A percentile compares a stretch with the other conserved stretches of the same genome.
Conservation (phyloP, 2,329 filamentous ascomycete genomes). For the Balansia obtecta region DNA sequence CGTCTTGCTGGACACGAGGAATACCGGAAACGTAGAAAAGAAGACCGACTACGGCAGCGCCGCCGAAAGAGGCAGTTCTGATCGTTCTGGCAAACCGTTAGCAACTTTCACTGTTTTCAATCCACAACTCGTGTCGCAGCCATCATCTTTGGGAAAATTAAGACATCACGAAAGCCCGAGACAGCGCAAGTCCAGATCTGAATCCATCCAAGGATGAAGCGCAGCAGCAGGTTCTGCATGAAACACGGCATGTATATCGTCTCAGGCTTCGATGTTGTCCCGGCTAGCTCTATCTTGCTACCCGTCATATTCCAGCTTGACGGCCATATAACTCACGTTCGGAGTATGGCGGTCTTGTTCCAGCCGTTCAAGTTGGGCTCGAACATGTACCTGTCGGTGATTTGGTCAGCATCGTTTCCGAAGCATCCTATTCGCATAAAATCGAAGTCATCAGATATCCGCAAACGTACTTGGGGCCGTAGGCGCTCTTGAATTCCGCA, state of each 20-base stretch:
- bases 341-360: conserved; percentile 28
- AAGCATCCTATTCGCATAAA: background rate
- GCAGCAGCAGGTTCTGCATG: background rate
- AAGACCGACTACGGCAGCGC: conserved; percentile 42
- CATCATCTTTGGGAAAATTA: background rate
- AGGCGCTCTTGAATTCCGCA: conserved; percentile 46
- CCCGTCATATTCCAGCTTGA: background rate
- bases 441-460: background rate
- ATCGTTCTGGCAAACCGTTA: conserved; percentile 5
- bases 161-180: background rate
- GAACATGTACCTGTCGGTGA: conserved; percentile 40
- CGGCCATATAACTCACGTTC: conserved; percentile 36
- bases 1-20: conserved; percentile 45
- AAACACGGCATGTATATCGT: background rate
- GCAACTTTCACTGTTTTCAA: background rate
- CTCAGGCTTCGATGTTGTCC: background rate
- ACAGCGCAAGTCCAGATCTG: background rate
- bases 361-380: conserved; percentile 43
- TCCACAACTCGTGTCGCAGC: too few species aligned
- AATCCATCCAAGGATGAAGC: background rate
- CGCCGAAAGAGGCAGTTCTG: conserved; percentile 38
- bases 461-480: conserved; percentile 49
- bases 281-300: background rate
- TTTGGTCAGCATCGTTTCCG: conserved; percentile 14
- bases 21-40: conserved; percentile 51